phyloP scores from a whole-genome alignment of 805 yeast genomes.

The Ogataea nakhonphanomensis region DNA sequence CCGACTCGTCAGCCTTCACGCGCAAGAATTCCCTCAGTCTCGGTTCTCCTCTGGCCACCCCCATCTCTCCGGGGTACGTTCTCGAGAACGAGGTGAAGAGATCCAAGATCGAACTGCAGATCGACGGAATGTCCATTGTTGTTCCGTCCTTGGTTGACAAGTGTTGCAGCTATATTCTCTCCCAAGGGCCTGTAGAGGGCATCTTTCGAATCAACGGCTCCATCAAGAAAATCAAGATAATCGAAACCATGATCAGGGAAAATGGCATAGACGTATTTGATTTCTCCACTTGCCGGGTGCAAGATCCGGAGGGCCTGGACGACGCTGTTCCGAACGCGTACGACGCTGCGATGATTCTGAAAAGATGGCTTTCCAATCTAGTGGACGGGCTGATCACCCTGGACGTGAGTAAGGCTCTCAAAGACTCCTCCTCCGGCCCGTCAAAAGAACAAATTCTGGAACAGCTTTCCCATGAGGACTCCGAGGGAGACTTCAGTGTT shows the following conservation, averaged over 20 bases:
- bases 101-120: slow-evolving; percentile 12
- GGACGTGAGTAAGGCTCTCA: slow-evolving; percentile 22
- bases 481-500: slow-evolving; percentile 13
- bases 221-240: slow-evolving; percentile 30
- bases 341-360: slow-evolving; percentile 36
- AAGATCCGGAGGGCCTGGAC: slow-evolving; percentile 16
- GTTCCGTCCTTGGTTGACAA: slow-evolving; percentile 32
- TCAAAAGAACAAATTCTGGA: background rate
- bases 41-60: slow-evolving; percentile 11
- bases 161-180: slow-evolving; percentile 30
- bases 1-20: background rate
- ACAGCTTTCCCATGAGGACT: slow-evolving; percentile 9
- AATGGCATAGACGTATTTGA: slow-evolving; percentile 21
- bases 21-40: slow-evolving; percentile 7
- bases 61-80: slow-evolving; percentile 11
- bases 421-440: slow-evolving; percentile 3
- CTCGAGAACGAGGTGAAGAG: slow-evolving; percentile 24
- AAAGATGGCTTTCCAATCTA: slow-evolving; percentile 34
- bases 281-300: slow-evolving; percentile 15
- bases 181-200: slow-evolving; percentile 30
- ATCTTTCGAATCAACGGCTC: slow-evolving; percentile 37
- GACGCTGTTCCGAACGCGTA: slow-evolving; percentile 25
- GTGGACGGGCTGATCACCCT: slow-evolving; percentile 30
- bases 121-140: slow-evolving; percentile 15
- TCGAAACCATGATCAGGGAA: slow-evolving; percentile 27